Base-by-base conservation (phyloP, 2,329 filamentous ascomycete species). In the Cladosporium phlei region DNA sequence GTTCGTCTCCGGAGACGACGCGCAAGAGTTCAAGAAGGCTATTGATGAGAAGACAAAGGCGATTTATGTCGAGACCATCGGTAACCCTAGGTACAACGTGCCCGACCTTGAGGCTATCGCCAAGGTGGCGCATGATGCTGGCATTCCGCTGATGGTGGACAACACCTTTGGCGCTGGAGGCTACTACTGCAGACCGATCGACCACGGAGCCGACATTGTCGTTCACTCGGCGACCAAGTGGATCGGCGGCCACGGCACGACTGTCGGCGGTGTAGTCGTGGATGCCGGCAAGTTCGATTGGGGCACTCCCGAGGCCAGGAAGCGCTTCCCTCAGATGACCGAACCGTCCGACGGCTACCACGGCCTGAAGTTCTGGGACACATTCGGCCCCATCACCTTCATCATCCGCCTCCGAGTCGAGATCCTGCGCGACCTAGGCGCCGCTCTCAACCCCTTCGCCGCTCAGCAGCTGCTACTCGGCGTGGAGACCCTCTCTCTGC, bases 81-180 rank as follows among this genome's bases (percentile, higher is more conserved):
- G 90, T 24, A 97, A 97, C 72, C 90, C 91, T 27, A 81, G 82
- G 57, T 96, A 95, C 73, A 96, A 95, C 66, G 78, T 96, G 16
- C 90, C 90, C 3, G 89, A 96, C 63, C 84, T 96, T 46, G 87
- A 90, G 71, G 85, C 82, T 42, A 91, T 96, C 66, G 84, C 82
- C 46, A 86, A 87, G 67, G 76, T 88, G 42, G 88, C 88, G 12
- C 88, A 86, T 58, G 77, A 80, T 17, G 75, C 78, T 46, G 76
- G 78, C 49, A 64, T 82, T 37, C 79, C 79, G 5, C 65, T 80
- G 10, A 59, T 79, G 77, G 85, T 91, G 38, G 90, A 96, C 72
- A 96, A 96, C 75, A 96, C 90, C 7, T 96, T 96, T 59, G 91
- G 90, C 37, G 90, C 90, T 10, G 90, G 90, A 49, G 90, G 91